These are phyloP conservation scores for Leishmania martiniquensis DNA, from an alignment of 208 protist species.

Conservation along the genomic window DNA sequence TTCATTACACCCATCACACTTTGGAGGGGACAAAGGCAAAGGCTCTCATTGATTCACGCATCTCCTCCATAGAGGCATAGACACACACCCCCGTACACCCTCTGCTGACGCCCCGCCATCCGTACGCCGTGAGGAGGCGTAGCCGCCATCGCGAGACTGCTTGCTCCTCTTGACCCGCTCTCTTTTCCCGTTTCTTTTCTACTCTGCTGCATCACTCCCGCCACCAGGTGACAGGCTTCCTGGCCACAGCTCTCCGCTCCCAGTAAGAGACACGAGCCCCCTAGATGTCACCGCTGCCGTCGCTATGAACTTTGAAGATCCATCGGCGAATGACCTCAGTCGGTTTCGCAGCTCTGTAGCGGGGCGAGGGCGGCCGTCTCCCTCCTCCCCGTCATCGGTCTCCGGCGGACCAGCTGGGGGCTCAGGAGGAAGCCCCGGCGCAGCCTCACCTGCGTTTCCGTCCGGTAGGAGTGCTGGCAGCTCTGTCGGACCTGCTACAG, in stretches of 20 bases:
- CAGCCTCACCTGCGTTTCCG: not conserved
- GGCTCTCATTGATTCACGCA: not conserved
- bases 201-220: too few relatives aligned
- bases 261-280: not conserved
- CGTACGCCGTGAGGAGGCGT: not conserved
- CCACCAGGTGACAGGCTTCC: not conserved
- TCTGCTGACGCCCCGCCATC: too few relatives aligned
- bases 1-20: not conserved
- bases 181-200: not conserved
- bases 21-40: too few relatives aligned
- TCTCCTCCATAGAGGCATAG: conserved; percentile 1
- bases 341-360: conserved; percentile 25
- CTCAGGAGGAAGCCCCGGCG: not conserved
- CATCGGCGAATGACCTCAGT: conserved; percentile 64
- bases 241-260: not conserved
- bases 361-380: conserved; percentile 12
- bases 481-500: not conserved
- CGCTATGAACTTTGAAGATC: conserved; percentile 71
- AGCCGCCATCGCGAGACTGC: not conserved
- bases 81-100: not conserved
- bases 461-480: conserved; percentile 3
- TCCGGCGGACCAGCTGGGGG: not conserved
- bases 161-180: not conserved
- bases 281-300: conserved; percentile 1
- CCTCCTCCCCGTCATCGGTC: conserved; percentile 10